phyloP scores from a whole-genome alignment of 768 basidiomycete species.

The Mycena galericulata region DNA sequence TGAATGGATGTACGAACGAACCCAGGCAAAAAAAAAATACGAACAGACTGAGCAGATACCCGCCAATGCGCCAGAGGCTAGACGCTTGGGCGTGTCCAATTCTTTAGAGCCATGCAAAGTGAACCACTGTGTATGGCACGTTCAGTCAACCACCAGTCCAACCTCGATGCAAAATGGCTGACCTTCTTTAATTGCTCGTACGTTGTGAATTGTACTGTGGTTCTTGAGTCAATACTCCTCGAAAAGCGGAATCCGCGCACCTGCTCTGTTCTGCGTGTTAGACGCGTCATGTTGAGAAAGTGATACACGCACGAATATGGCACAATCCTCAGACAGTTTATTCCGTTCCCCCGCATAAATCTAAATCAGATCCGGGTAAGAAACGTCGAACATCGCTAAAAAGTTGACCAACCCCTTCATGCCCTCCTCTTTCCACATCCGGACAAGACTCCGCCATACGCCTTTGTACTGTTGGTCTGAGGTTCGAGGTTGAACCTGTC shows the following conservation, averaged over 20 bases:
- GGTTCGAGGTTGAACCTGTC: constrained; percentile 88
- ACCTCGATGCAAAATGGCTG: constrained; percentile 27
- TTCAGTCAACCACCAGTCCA: constrained; percentile 46
- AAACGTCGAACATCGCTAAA: not conserved
- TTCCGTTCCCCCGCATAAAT: constrained; percentile 92
- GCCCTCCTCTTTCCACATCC: constrained; percentile 96
- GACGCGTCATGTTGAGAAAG: constrained; percentile 33
- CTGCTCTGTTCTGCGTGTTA: constrained; percentile 12
- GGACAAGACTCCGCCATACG: constrained; percentile 83
- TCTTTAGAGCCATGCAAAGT: constrained; percentile 74
- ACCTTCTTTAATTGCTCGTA: constrained; percentile 95
- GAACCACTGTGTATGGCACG: constrained; percentile 66
- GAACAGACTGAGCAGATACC: constrained; percentile 95
- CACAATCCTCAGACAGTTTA: constrained; percentile 93
- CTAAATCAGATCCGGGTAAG: constrained; percentile 5
- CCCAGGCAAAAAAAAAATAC: constrained; percentile 45
- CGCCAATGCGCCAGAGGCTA: constrained; percentile 89
- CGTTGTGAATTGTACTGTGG: constrained; percentile 84
- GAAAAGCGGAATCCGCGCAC: constrained; percentile 1
- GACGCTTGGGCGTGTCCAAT: constrained; percentile 89
- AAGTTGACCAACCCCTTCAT: constrained; percentile 68
- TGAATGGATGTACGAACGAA: constrained; percentile 21
- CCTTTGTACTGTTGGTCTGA: constrained; percentile 81
- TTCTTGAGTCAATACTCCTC: constrained; percentile 4
- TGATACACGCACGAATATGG: constrained; percentile 75